phyloP scores from a whole-genome alignment of 2,329 filamentous ascomycete species.

The Cercospora sp. region DNA sequence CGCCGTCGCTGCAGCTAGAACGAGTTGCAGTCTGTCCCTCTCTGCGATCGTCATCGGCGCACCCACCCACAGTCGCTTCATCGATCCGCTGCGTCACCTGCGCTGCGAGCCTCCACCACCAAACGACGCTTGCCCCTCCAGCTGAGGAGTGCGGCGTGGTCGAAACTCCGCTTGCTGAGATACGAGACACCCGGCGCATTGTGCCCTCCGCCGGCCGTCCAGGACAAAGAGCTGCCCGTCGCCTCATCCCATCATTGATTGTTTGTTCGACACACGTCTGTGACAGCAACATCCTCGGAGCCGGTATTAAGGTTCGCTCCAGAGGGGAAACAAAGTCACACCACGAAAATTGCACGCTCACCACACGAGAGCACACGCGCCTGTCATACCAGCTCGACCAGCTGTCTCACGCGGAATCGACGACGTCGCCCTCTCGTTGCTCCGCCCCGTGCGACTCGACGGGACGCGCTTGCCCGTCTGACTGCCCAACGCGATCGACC shows the following conservation, averaged over 20 bases:
- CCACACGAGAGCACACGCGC: background rate
- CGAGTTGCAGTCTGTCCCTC: background rate
- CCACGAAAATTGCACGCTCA: conserved; percentile 2
- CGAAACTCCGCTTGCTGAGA: background rate
- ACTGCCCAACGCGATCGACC: background rate
- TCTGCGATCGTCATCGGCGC: background rate
- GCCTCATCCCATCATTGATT: background rate
- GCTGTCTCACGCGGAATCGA: background rate
- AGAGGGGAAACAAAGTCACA: background rate
- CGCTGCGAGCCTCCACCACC: background rate
- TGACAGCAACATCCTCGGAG: background rate
- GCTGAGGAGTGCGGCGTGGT: background rate
- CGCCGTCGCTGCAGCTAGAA: background rate
- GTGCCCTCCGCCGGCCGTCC: background rate
- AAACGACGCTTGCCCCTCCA: background rate
- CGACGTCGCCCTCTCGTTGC: background rate
- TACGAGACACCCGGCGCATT: background rate
- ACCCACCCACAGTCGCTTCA: background rate
- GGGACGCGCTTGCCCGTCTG: background rate
- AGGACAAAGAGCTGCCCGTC: background rate
- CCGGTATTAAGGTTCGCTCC: background rate
- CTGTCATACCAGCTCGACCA: background rate
- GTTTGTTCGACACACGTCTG: background rate
- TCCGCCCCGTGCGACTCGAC: background rate
- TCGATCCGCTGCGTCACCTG: background rate